Evolutionary conservation across 495 filamentous ascomycete genomes (phyloP).

Genomic region (Penicillium coffeae): DNA sequence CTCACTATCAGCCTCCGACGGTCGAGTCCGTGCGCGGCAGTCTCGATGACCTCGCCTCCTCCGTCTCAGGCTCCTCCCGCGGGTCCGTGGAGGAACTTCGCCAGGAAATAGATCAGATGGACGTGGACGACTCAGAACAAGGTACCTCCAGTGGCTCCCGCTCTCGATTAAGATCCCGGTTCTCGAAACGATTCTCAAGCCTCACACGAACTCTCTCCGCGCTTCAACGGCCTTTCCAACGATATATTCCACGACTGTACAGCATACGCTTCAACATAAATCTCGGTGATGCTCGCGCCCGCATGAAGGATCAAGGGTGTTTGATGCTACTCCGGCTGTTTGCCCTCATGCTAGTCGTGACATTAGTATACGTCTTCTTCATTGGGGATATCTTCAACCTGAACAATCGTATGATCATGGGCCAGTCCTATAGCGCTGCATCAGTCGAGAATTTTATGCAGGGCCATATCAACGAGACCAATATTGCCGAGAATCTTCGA

Average conservation of each 20-base stretch:
- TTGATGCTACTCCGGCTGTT: conserved; percentile 66
- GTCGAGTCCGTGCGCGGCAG: conserved; percentile 68
- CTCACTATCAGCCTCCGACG: conserved; percentile 66
- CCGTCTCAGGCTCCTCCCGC: conserved; percentile 37
- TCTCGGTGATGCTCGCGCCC: conserved; percentile 25
- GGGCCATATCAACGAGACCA: conserved; percentile 58
- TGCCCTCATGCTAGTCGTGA: conserved; percentile 68
- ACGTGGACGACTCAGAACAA: conserved; percentile 68
- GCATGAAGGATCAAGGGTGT: conserved; percentile 40
- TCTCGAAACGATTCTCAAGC: conserved; percentile 54
- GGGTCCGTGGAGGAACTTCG: conserved; percentile 59
- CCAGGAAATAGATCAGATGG: conserved; percentile 84
- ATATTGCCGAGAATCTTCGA: conserved; percentile 66
- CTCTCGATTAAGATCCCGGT: conserved; percentile 38
- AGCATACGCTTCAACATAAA: conserved; percentile 36
- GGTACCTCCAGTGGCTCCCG: conserved; percentile 33
- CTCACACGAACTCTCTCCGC: conserved; percentile 54
- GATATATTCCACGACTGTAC: conserved; percentile 46
- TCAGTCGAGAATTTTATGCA: conserved; percentile 68
- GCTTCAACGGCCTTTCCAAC: conserved; percentile 51
- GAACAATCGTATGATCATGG: conserved; percentile 39
- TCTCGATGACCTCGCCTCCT: conserved; percentile 52
- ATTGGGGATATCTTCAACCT: conserved; percentile 71
- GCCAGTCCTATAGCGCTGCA: conserved; percentile 50
- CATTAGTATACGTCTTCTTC: conserved; percentile 77